phyloP scores from a whole-genome alignment of 805 yeast genomes.

The Candida ulmi region DNA sequence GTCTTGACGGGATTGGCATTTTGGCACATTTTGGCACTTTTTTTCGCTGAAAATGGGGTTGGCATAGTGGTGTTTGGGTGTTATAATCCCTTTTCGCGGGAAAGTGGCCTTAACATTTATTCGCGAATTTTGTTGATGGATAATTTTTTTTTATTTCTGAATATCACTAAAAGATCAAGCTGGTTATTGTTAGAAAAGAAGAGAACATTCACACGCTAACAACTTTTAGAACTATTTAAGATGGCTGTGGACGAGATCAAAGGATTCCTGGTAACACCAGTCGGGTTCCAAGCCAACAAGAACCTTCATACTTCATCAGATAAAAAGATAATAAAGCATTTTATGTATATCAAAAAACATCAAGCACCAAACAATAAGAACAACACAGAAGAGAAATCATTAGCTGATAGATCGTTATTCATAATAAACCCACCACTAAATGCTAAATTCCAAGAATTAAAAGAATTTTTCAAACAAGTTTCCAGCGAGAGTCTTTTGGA shows the following conservation, averaged over 20 bases:
- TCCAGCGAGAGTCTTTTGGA: conserved; percentile 66
- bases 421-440: conserved; percentile 69
- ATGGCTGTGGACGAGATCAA: conserved; percentile 38
- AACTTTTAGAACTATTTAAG: background rate
- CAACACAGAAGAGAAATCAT: conserved; percentile 36
- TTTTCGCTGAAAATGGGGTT: too few relatives aligned
- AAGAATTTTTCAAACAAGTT: conserved; percentile 49
- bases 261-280: conserved; percentile 50
- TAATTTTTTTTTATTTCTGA: too few relatives aligned
- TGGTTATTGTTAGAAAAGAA: too few relatives aligned
- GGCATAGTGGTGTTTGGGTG: too few relatives aligned
- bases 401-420: conserved; percentile 59
- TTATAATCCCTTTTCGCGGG: too few relatives aligned
- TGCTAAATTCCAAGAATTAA: conserved; percentile 46
- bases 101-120: too few relatives aligned
- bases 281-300: conserved; percentile 32
- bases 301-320: background rate
- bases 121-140: too few relatives aligned
- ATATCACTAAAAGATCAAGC: too few relatives aligned
- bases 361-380: conserved; percentile 32
- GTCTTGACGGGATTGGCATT: too few relatives aligned
- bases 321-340: conserved; percentile 37
- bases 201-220: too few relatives aligned
- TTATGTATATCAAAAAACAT: conserved; percentile 64
- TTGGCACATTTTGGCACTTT: too few relatives aligned